Evolutionary conservation across 805 yeast genomes (phyloP).

Genomic region (Candida railenensis): DNA sequence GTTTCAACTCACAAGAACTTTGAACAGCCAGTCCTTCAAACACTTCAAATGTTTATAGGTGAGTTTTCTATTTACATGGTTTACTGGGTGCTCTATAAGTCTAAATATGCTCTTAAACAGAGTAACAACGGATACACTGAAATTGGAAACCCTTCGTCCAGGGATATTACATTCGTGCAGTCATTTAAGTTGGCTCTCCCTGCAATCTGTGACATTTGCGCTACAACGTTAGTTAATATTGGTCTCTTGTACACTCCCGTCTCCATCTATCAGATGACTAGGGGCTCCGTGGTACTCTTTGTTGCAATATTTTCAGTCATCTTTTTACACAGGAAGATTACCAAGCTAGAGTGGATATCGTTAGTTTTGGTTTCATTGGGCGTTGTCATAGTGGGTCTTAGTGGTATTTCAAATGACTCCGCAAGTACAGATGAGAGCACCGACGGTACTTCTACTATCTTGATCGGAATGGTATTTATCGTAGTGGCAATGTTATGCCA

Average conservation of each 20-base stretch:
- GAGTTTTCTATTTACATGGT: constrained; percentile 54
- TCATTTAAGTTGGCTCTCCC: constrained; percentile 50
- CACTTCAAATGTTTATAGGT: constrained; percentile 79
- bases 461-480: constrained; percentile 58
- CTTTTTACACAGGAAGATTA: constrained; percentile 55
- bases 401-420: constrained; percentile 48
- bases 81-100: constrained; percentile 27
- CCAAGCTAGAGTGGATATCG: constrained; percentile 66
- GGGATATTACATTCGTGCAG: neutral
- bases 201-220: constrained; percentile 67
- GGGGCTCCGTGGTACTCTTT: constrained; percentile 74
- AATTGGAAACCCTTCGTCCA: constrained; percentile 28
- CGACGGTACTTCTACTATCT: constrained; percentile 22
- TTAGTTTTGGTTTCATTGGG: constrained; percentile 66
- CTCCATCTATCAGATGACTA: constrained; percentile 80
- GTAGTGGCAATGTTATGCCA: constrained; percentile 64
- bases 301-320: constrained; percentile 70
- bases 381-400: constrained; percentile 68
- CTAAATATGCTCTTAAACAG: constrained; percentile 6
- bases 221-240: constrained; percentile 74
- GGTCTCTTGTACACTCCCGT: constrained; percentile 76
- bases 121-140: constrained; percentile 8
- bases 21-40: constrained; percentile 78
- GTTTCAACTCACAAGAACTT: constrained; percentile 45
- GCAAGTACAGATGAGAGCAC: constrained; percentile 8